A percentile compares a stretch with the other conserved stretches of the same genome.
Evolutionary conservation across 306 rosid species (phyloP).

Genomic region (Vachellia collinsii): DNA sequence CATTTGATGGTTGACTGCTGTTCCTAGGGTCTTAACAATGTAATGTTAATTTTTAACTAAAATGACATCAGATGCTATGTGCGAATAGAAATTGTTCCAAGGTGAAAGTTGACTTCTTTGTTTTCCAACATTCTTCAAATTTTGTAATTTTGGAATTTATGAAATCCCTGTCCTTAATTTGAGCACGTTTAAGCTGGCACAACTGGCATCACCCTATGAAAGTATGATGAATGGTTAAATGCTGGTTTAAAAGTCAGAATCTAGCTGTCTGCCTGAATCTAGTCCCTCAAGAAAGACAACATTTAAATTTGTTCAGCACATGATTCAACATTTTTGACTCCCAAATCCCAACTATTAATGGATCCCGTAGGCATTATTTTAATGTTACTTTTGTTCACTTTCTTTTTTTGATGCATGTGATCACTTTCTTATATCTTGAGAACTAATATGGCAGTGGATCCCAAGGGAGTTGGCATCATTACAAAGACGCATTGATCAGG

Average conservation of each 20-base stretch:
- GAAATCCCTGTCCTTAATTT: background rate
- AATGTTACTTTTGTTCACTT: constrained; percentile 30
- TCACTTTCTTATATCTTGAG: constrained; percentile 26
- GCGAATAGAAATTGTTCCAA: constrained; percentile 10
- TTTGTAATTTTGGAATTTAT: constrained; percentile 2
- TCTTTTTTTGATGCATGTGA: no score
- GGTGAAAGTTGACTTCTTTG: constrained; percentile 6
- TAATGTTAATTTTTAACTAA: constrained; percentile 22
- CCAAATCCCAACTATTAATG: background rate
- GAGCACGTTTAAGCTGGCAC: background rate
- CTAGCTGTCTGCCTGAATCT: background rate
- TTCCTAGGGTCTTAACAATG: constrained; percentile 22
- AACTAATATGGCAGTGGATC: constrained; percentile 67
- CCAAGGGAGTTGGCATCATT: constrained; percentile 56
- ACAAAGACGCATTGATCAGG: constrained; percentile 70
- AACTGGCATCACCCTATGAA: background rate
- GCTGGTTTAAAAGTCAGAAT: background rate
- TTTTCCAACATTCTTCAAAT: constrained; percentile 21
- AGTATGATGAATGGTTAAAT: background rate
- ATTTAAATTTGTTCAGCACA: background rate
- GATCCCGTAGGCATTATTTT: constrained; percentile 1
- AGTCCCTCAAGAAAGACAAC: background rate
- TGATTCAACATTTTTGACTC: constrained; percentile 13
- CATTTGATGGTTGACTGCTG: constrained; percentile 15
- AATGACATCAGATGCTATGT: background rate